These are phyloP conservation scores for Wolfiporia cocos DNA, from an alignment of 1,284 basidiomycete species.

Conservation along the genomic window DNA sequence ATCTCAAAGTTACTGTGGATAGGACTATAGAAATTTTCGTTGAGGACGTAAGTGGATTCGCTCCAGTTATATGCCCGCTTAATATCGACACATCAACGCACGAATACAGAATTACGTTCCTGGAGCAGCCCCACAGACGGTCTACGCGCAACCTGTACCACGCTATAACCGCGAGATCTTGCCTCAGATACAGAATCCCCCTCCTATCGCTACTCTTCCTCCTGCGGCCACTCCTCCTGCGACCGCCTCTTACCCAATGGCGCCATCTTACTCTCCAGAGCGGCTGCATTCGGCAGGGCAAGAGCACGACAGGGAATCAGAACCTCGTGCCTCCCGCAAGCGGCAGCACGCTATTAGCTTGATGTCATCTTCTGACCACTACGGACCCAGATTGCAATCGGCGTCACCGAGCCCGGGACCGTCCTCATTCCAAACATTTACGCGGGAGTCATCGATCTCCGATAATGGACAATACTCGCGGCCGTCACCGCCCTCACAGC, in stretches of 20 bases:
- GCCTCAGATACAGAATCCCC: conserved; percentile 14
- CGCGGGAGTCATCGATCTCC: too few species aligned
- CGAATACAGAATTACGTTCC: neutral
- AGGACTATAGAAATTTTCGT: conserved; percentile 29
- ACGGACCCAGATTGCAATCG: too few species aligned
- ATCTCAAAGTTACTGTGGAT: conserved; percentile 26
- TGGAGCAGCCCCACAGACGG: neutral
- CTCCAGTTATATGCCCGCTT: neutral
- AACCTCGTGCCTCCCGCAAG: too few species aligned
- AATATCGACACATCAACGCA: neutral
- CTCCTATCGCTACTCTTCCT: neutral
- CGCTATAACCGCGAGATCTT: conserved; percentile 10
- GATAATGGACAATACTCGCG: neutral
- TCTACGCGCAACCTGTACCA: conserved; percentile 7
- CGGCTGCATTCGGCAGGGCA: too few species aligned
- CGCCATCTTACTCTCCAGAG: too few species aligned
- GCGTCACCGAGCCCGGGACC: too few species aligned
- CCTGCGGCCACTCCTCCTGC: neutral
- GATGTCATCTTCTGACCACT: too few species aligned
- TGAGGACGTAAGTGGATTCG: conserved; percentile 19
- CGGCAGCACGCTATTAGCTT: too few species aligned
- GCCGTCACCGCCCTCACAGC: neutral
- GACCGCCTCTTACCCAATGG: neutral
- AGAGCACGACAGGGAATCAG: too few species aligned
- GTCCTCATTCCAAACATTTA: too few species aligned